These are phyloP conservation scores for Ascochyta lentis DNA, from an alignment of 2,329 filamentous ascomycete genomes.

Conservation along the genomic window DNA sequence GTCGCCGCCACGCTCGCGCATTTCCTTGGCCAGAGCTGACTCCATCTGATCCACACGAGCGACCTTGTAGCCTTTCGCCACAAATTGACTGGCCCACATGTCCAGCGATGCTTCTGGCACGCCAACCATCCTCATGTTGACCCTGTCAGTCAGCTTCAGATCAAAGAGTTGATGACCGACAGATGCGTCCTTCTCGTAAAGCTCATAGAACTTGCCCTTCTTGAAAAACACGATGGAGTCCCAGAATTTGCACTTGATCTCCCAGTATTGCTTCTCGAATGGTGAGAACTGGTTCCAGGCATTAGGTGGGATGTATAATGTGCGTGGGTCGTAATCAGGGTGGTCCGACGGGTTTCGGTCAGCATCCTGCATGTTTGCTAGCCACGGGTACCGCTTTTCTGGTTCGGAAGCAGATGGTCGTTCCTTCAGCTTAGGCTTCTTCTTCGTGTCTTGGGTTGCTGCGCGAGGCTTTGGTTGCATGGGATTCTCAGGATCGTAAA, in stretches of 20 bases:
- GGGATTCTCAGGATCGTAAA: conserved; percentile 68
- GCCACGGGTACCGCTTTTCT: conserved; percentile 86
- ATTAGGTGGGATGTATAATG: conserved; percentile 83
- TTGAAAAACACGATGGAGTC: conserved; percentile 99
- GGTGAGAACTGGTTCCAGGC: conserved; percentile 86
- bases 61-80: conserved; percentile 97
- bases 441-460: conserved; percentile 37
- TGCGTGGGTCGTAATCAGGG: conserved; percentile 89
- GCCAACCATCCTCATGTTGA: conserved; percentile 99
- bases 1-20: conserved; percentile 82
- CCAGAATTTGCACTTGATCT: conserved; percentile 98
- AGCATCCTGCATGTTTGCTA: conserved; percentile 83
- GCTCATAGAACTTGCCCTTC: conserved; percentile 98
- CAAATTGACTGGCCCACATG: conserved; percentile 97
- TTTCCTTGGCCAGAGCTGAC: conserved; percentile 93
- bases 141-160: conserved; percentile 93
- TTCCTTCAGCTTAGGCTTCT: conserved; percentile 48
- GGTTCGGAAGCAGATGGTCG: conserved; percentile 85
- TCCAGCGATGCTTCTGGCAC: conserved; percentile 96
- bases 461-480: conserved; percentile 59
- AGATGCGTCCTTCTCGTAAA: conserved; percentile 97
- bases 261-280: conserved; percentile 99
- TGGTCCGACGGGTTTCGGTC: conserved; percentile 79
- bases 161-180: conserved; percentile 97
- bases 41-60: conserved; percentile 97